These are phyloP conservation scores for Coemansia sp. DNA, from an alignment of 192 early-diverging fungal genomes.

Conservation along the genomic window DNA sequence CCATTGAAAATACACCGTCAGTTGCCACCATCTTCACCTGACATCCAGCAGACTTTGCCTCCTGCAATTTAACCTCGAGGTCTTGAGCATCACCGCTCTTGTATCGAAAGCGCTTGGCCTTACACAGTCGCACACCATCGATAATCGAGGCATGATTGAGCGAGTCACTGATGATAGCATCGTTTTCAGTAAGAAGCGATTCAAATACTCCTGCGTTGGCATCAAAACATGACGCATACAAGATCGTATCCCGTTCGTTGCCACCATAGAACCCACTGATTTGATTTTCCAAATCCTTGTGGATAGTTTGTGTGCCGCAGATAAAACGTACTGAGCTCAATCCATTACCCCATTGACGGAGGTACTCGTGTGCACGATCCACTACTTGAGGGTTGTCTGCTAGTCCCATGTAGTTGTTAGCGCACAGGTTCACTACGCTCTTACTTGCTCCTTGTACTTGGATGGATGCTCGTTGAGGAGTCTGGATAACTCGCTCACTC, in stretches of 20 bases:
- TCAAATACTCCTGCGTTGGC: constrained; percentile 72
- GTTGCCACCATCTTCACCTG: constrained; percentile 67
- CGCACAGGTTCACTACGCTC: constrained; percentile 65
- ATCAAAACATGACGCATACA: constrained; percentile 71
- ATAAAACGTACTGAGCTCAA: constrained; percentile 70
- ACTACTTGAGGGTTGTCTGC: constrained; percentile 60
- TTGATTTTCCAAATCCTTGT: constrained; percentile 63
- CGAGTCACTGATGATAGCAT: constrained; percentile 60
- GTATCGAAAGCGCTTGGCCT: constrained; percentile 65
- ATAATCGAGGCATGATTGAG: constrained; percentile 67
- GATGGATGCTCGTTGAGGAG: constrained; percentile 58
- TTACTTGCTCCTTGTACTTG: constrained; percentile 43
- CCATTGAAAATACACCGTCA: constrained; percentile 70
- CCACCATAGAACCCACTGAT: constrained; percentile 60
- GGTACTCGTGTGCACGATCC: constrained; percentile 52
- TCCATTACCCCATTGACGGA: constrained; percentile 62
- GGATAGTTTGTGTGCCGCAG: constrained; percentile 70
- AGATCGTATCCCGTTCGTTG: constrained; percentile 56
- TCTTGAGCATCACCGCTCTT: constrained; percentile 71
- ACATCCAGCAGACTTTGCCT: constrained; percentile 51
- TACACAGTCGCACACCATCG: constrained; percentile 68
- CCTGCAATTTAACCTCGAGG: constrained; percentile 59
- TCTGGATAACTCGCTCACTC: constrained; percentile 62
- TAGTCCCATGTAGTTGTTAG: constrained; percentile 72
- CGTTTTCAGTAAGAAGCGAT: constrained; percentile 57